These are phyloP conservation scores for Lactifluus echinatus DNA, from an alignment of 768 basidiomycete species.

Conservation along the genomic window DNA sequence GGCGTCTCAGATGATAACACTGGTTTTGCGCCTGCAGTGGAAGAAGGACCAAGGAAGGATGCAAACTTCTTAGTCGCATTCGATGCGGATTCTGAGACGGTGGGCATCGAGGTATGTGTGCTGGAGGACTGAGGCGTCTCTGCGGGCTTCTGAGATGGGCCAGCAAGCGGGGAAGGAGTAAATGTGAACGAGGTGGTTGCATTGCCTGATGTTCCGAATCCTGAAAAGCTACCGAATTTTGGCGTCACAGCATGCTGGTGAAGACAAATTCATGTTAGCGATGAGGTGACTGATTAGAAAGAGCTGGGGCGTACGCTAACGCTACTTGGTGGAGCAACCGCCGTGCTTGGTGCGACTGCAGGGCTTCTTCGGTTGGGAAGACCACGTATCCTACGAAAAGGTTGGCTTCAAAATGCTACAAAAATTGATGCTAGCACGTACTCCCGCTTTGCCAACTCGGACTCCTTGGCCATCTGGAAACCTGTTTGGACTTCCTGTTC, in stretches of 20 bases:
- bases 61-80: constrained; percentile 19
- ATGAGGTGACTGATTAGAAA: not conserved
- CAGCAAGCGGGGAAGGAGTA: constrained; percentile 25
- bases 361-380: constrained; percentile 44
- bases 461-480: constrained; percentile 55
- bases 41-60: constrained; percentile 19
- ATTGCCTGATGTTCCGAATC: constrained; percentile 36
- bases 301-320: constrained; percentile 25
- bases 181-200: constrained; percentile 35
- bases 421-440: constrained; percentile 28
- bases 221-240: constrained; percentile 45
- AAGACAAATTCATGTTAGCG: constrained; percentile 7
- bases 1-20: constrained; percentile 12
- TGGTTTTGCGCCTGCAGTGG: constrained; percentile 1
- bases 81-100: constrained; percentile 20
- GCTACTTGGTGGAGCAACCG: constrained; percentile 20
- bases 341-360: constrained; percentile 11
- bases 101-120: not conserved
- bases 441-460: constrained; percentile 46
- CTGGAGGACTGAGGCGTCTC: constrained; percentile 16
- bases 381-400: constrained; percentile 45
- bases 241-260: constrained; percentile 24
- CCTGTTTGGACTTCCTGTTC: constrained; percentile 37
- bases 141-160: constrained; percentile 21
- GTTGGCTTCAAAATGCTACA: not conserved